Evolutionary conservation across 164 flowering plant genomes (phyloP).

Genomic region (Hamamelis virginiana): DNA sequence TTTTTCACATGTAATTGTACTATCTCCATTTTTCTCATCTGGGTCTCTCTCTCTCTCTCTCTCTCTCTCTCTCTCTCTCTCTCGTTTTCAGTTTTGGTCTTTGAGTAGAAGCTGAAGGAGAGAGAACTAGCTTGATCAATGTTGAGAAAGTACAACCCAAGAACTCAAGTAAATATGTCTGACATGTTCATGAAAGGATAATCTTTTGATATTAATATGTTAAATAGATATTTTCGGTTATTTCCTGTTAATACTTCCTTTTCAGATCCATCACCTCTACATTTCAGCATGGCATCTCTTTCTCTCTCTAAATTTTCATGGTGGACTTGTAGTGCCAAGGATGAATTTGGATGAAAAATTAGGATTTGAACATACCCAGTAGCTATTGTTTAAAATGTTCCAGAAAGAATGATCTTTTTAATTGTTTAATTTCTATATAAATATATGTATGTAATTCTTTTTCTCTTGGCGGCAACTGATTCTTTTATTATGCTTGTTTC

Average conservation of each 20-base stretch:
- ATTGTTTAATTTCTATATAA: neutral
- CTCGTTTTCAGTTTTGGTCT: neutral
- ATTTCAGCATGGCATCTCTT: neutral
- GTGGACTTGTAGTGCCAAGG: neutral
- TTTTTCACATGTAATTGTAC: neutral
- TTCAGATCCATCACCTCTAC: neutral
- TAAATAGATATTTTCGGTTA: too few species aligned
- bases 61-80: neutral
- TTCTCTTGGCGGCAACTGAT: conserved; percentile 27
- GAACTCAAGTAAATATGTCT: conserved; percentile 3
- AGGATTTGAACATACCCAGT: neutral
- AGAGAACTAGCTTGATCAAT: conserved; percentile 9
- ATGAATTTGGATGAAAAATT: neutral
- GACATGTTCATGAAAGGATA: neutral
- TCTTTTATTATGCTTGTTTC: conserved; percentile 15
- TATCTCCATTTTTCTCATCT: conserved; percentile 7
- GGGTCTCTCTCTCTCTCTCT: conserved; percentile 8
- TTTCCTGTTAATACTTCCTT: neutral
- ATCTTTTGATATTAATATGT: neutral
- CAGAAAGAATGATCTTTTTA: neutral
- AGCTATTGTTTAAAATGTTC: conserved; percentile 14
- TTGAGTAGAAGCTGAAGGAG: neutral
- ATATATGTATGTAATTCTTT: too few species aligned
- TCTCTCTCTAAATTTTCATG: neutral
- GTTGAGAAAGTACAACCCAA: conserved; percentile 8